Percentiles rank a stretch among this genome's conserved stretches.
These are phyloP conservation scores for Mucor saturninus DNA, from an alignment of 371 early-diverging fungal species.

Conservation along the genomic window DNA sequence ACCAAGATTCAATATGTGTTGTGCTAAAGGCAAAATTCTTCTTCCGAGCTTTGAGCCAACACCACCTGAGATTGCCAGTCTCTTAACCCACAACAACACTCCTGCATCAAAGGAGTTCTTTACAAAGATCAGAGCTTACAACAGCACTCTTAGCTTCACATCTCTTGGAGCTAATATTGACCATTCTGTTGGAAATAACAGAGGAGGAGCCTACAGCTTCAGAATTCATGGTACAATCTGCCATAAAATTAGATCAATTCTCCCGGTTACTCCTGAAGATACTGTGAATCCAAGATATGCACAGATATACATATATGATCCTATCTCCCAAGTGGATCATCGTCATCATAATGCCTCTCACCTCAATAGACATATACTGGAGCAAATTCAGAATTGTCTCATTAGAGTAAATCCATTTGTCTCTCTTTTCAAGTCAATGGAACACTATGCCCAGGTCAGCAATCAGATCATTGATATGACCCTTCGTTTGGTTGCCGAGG, in stretches of 20 bases:
- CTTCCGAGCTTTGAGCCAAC: not conserved
- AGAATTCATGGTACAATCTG: not conserved
- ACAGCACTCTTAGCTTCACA: not conserved
- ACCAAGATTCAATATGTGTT: not conserved
- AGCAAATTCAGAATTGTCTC: not conserved
- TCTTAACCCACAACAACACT: not conserved
- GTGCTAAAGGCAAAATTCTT: conserved; percentile 1
- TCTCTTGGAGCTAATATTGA: not conserved
- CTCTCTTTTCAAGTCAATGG: not conserved
- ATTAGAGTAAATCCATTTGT: not conserved
- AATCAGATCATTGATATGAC: not conserved
- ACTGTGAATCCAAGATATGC: not conserved
- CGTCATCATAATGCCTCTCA: no score
- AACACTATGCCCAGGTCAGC: not conserved
- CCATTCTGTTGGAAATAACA: not conserved
- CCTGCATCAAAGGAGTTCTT: not conserved
- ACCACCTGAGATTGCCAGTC: not conserved
- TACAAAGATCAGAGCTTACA: not conserved
- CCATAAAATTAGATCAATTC: not conserved
- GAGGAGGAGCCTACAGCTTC: not conserved
- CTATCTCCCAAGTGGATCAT: not conserved
- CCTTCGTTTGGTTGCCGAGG: not conserved
- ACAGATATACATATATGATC: conserved; percentile 7
- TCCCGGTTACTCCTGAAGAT: not conserved
- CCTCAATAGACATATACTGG: no score